phyloP scores from a whole-genome alignment of 768 basidiomycete genomes.

The Trametes villosa region DNA sequence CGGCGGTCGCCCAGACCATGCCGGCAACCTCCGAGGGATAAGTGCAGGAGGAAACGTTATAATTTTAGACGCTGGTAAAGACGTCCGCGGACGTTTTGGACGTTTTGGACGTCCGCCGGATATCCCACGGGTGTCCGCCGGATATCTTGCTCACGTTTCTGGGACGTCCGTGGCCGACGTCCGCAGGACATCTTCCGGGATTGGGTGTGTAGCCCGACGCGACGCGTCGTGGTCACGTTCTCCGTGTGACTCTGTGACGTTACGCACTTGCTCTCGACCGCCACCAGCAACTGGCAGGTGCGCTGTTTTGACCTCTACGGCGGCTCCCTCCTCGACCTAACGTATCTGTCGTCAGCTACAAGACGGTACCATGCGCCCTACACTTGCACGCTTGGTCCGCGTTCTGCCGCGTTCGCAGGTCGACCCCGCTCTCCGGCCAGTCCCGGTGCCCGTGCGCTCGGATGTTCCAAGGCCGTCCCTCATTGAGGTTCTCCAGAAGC shows the following conservation, averaged over 20 bases:
- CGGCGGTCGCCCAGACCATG: no score
- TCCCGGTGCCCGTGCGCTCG: conserved; percentile 29
- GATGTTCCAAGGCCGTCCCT: conserved; percentile 37
- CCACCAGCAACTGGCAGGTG: neutral
- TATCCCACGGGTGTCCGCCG: no score
- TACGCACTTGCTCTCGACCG: neutral
- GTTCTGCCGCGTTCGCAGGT: conserved; percentile 42
- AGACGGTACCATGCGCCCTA: conserved; percentile 35
- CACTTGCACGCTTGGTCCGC: conserved; percentile 40
- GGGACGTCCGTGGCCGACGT: no score
- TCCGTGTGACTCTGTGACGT: neutral
- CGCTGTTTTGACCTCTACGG: neutral
- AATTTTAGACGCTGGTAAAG: no score
- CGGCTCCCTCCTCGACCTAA: neutral
- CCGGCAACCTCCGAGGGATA: no score
- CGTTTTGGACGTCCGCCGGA: no score
- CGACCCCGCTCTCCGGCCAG: conserved; percentile 29
- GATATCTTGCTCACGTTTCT: no score
- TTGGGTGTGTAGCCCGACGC: no score
- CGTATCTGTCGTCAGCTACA: neutral
- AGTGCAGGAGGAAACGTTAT: no score
- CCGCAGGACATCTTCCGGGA: no score
- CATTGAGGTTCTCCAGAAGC: conserved; percentile 46
- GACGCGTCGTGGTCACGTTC: conserved; percentile 6
- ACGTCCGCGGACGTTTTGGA: no score